These are phyloP conservation scores for Ceratobasidium sp. DNA, from an alignment of 1,284 basidiomycete species.

Conservation along the genomic window DNA sequence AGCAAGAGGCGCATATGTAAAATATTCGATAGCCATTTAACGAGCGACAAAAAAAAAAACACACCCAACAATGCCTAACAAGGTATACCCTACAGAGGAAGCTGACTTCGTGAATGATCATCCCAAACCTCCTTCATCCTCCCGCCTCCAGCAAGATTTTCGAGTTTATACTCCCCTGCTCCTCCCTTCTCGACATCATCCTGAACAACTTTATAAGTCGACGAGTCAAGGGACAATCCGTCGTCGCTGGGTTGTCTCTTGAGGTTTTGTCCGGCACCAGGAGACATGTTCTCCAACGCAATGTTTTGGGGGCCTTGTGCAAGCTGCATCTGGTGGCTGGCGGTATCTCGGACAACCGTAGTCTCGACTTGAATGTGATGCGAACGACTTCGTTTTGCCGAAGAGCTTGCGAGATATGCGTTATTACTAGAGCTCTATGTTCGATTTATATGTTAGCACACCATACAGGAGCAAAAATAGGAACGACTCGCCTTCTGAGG, in stretches of 20 bases:
- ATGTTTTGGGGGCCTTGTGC: background rate
- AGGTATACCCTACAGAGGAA: background rate
- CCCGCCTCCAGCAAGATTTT: conserved; percentile 1
- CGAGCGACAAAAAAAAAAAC: conserved; percentile 1
- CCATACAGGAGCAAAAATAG: background rate
- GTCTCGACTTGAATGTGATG: conserved; percentile 28
- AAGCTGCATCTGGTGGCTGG: background rate
- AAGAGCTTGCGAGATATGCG: conserved; percentile 6
- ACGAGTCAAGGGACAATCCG: conserved; percentile 16
- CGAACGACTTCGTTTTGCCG: background rate
- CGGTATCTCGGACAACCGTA: conserved; percentile 18
- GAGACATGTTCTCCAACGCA: background rate
- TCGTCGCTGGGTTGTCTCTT: conserved; percentile 21
- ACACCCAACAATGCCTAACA: background rate
- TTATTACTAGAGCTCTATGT: conserved; percentile 10
- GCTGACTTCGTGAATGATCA: background rate
- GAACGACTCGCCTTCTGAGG: background rate
- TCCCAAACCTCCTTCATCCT: conserved; percentile 14
- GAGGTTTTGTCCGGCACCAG: background rate
- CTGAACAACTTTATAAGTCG: conserved; percentile 7
- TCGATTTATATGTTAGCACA: background rate
- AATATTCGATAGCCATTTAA: background rate
- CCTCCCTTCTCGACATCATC: background rate
- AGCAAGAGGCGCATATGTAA: background rate
- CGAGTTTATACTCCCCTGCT: conserved; percentile 18